Conservation (phyloP, 306 rosid genomes). For the Crataegus laevigata region DNA sequence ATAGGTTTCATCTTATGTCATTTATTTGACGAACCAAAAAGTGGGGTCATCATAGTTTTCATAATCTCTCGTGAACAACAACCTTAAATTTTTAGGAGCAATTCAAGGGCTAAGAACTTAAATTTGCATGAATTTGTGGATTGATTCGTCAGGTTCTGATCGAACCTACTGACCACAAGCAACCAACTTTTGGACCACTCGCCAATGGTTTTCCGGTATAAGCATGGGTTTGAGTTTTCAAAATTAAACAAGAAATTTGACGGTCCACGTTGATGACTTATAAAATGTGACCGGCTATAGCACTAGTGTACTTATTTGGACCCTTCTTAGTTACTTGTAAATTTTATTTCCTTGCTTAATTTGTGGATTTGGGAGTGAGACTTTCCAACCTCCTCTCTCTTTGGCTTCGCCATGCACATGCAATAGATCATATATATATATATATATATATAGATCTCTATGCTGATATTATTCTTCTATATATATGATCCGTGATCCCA, state of each 20-base stretch:
- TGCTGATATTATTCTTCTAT: not conserved
- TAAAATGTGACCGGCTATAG: not conserved
- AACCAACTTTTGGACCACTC: conserved; percentile 9
- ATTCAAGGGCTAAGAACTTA: not conserved
- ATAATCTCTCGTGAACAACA: not conserved
- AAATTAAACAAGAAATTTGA: not conserved
- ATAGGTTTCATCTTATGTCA: not conserved
- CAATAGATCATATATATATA: not conserved
- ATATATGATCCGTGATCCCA: not conserved
- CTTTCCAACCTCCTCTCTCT: not conserved
- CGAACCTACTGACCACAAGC: not conserved
- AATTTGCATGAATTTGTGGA: not conserved
- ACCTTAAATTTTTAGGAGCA: not conserved
- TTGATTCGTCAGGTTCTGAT: not conserved
- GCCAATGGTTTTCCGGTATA: not conserved
- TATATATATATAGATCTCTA: not conserved
- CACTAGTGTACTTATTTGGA: not conserved
- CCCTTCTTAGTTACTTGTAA: not conserved
- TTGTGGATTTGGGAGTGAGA: not conserved
- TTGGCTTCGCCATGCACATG: conserved; percentile 8
- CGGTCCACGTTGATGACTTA: not conserved
- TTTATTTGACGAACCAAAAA: conserved; percentile 1
- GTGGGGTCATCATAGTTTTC: not conserved
- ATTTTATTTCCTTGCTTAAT: not conserved
- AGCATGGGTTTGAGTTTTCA: not conserved